phyloP scores from a whole-genome alignment of 805 yeast genomes.

The Ogataea methanolica region DNA sequence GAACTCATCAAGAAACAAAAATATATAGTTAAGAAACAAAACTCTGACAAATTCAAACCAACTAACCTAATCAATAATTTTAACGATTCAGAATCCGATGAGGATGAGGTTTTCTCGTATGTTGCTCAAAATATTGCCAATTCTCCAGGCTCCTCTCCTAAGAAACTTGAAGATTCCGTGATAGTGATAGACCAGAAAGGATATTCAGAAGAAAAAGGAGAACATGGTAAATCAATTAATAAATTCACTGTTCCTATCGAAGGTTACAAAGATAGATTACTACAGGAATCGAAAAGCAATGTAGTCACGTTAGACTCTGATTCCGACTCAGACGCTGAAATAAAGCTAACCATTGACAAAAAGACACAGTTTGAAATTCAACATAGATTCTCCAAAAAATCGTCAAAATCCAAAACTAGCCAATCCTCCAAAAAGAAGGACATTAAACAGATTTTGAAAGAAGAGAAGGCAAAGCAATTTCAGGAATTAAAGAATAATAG shows the following conservation, averaged over 20 bases:
- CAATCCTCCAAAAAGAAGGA: conserved; percentile 10
- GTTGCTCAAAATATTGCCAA: background rate
- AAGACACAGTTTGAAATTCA: background rate
- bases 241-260: background rate
- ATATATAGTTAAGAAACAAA: conserved; percentile 11
- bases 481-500: conserved; percentile 8
- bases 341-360: conserved; percentile 1
- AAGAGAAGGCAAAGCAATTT: conserved; percentile 13
- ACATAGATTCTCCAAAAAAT: conserved; percentile 7
- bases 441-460: conserved; percentile 6
- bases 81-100: conserved; percentile 5
- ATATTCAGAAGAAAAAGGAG: background rate
- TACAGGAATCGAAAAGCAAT: background rate
- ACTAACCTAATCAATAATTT: conserved; percentile 18
- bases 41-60: conserved; percentile 19
- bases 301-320: conserved; percentile 1
- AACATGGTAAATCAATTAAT: background rate
- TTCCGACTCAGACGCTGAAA: conserved; percentile 8
- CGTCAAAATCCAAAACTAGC: conserved; percentile 11
- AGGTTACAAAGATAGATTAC: background rate
- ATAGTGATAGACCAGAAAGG: too few relatives aligned
- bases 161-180: background rate
- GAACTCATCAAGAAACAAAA: conserved; percentile 17
- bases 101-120: background rate
- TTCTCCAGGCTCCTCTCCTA: background rate